These are phyloP conservation scores for Tephrocybe sp. DNA, from an alignment of 768 basidiomycete genomes.

Conservation along the genomic window DNA sequence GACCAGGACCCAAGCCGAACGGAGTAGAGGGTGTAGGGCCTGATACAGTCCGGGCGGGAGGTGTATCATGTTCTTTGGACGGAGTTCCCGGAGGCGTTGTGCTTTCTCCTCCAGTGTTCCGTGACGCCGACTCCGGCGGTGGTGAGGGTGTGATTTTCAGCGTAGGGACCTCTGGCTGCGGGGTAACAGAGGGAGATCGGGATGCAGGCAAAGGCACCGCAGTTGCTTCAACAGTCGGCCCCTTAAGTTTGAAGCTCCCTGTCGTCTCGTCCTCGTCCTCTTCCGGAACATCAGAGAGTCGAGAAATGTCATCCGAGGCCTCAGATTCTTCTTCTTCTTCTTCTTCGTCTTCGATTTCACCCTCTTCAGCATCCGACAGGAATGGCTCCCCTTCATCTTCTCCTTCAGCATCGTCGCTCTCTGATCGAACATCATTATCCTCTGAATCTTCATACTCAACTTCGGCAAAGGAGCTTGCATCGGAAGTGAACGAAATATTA, in stretches of 20 bases:
- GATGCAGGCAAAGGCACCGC: slow-evolving; percentile 36
- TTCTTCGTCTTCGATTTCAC: slow-evolving; percentile 15
- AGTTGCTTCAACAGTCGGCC: slow-evolving; percentile 29
- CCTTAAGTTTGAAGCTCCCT: slow-evolving; percentile 10
- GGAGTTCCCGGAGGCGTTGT: slow-evolving; percentile 72
- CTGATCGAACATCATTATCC: slow-evolving; percentile 24
- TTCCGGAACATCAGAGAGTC: slow-evolving; percentile 15
- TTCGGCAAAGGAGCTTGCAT: slow-evolving; percentile 48
- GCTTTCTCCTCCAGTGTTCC: slow-evolving; percentile 37
- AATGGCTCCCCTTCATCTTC: slow-evolving; percentile 14
- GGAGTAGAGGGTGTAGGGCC: slow-evolving; percentile 33
- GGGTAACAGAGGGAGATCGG: slow-evolving; percentile 58
- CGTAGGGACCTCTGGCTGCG: slow-evolving; percentile 48
- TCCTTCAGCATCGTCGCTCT: slow-evolving; percentile 24
- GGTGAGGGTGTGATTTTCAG: slow-evolving; percentile 36
- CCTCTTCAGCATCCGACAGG: slow-evolving; percentile 15
- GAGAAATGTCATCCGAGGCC: slow-evolving; percentile 10
- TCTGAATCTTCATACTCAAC: slow-evolving; percentile 30
- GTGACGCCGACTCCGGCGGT: slow-evolving; percentile 23
- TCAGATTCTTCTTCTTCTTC: slow-evolving; percentile 18
- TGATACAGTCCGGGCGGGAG: slow-evolving; percentile 21
- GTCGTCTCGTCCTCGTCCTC: slow-evolving; percentile 14
- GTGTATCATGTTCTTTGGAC: slow-evolving; percentile 37
- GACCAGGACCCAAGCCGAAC: slow-evolving; percentile 46
- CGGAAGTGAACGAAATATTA: slow-evolving; percentile 40